Percentiles rank a stretch among this genome's conserved stretches.
phyloP scores from a whole-genome alignment of 2,329 filamentous ascomycete genomes.

The Coniella vitis region DNA sequence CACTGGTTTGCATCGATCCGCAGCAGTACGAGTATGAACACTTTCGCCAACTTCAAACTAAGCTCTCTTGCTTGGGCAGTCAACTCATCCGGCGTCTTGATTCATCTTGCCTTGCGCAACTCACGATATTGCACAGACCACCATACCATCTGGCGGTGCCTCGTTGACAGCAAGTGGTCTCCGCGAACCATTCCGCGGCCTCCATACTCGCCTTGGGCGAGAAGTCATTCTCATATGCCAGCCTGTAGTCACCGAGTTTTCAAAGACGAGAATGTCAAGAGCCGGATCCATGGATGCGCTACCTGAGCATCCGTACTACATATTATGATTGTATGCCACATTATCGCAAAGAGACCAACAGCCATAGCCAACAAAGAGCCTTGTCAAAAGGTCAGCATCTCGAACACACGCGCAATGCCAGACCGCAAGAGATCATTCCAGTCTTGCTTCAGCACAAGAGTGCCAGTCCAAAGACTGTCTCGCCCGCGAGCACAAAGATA shows the following conservation, averaged over 20 bases:
- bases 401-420: slow-evolving; percentile 46
- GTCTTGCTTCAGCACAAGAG: slow-evolving; percentile 56
- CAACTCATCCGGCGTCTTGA: slow-evolving; percentile 30
- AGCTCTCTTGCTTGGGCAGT: slow-evolving; percentile 39
- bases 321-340: slow-evolving; percentile 54
- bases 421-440: slow-evolving; percentile 58
- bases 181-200: slow-evolving; percentile 34
- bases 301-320: slow-evolving; percentile 53
- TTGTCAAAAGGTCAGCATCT: neutral
- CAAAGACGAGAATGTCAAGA: no score
- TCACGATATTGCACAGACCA: slow-evolving; percentile 33
- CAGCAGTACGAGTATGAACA: slow-evolving; percentile 37
- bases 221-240: no score
- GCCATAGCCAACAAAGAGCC: neutral
- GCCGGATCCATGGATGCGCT: no score
- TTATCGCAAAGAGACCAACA: slow-evolving; percentile 29
- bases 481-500: slow-evolving; percentile 49
- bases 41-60: slow-evolving; percentile 36
- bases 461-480: slow-evolving; percentile 53
- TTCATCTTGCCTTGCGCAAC: slow-evolving; percentile 33
- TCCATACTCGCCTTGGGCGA: slow-evolving; percentile 25
- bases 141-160: slow-evolving; percentile 22
- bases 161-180: neutral
- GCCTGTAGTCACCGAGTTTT: no score
- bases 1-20: slow-evolving; percentile 32